phyloP scores from a whole-genome alignment of 176 grass and related monocot species.

The Zea luxurians region DNA sequence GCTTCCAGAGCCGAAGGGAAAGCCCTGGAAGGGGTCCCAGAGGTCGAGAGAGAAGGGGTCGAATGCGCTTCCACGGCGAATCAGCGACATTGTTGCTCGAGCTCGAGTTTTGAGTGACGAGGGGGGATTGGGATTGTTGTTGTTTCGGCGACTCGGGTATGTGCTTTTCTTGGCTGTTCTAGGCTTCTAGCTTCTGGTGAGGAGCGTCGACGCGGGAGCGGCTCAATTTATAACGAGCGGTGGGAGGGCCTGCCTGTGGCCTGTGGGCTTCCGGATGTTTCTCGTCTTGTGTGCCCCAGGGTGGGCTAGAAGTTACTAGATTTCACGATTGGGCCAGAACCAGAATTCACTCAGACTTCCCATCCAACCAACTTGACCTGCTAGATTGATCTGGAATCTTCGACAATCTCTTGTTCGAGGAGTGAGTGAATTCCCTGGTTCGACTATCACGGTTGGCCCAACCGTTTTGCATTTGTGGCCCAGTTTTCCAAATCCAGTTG shows the following conservation, averaged over 20 bases:
- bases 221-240: not conserved
- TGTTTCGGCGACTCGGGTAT: not conserved
- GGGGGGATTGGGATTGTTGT: not conserved
- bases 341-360: not conserved
- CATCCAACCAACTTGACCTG: not conserved
- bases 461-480: not conserved
- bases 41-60: slow-evolving; percentile 76
- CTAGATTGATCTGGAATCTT: not conserved
- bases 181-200: not conserved
- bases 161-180: not conserved
- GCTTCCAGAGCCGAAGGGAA: slow-evolving; percentile 47
- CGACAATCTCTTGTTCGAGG: not conserved
- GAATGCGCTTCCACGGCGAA: slow-evolving; percentile 60
- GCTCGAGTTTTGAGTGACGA: not conserved
- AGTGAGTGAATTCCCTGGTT: not conserved
- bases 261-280: not conserved
- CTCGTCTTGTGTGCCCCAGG: not conserved
- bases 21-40: slow-evolving; percentile 55
- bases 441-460: not conserved
- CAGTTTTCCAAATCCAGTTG: not conserved
- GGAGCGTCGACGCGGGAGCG: not conserved
- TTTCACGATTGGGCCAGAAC: not conserved
- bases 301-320: not conserved
- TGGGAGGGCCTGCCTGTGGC: not conserved
- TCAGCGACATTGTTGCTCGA: slow-evolving; percentile 38